Base-by-base conservation (phyloP, 768 basidiomycete species). In the Udeniomyces megalosporus region DNA sequence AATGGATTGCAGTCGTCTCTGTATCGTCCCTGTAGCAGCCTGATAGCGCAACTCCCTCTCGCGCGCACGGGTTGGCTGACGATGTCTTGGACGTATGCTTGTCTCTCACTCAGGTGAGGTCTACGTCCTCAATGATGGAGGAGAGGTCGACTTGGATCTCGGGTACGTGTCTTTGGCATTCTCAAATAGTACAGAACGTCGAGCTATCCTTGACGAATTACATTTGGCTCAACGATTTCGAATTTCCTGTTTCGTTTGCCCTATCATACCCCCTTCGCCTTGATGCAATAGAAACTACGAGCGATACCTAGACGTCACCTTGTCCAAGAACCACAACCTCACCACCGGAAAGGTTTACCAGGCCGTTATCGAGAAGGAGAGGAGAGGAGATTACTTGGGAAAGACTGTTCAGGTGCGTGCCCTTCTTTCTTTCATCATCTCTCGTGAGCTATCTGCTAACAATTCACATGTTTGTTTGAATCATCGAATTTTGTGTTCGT, bases 321-420 rank as follows among this genome's bases (percentile, higher is more conserved):
- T 99, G 38, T 86, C 86, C 28, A 82, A 84, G 62, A 90, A 96
- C 71, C 95, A 99, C 76, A 99, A 99, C 73, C 89, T 99, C 70
- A 99, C 93, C 24, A 97, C 93, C 2, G 93, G 93, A 51, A 99
- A 97, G 77, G 91, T 97, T 57, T 99, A 99, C 74, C 80, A 83
- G 60, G 84, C 95, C 70, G 92, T 99, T 55, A 99, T 99, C 66
- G 91, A 96, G 73, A 86, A 84, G 71, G 93, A 99, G 85, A 67
- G 78, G 42, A 69, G 72, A 56, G 77, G 78, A 63, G 77, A 78
- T 72, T 97, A 96, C 75, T 79, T 97, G 50, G 93, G 93, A 48
- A 93, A 92, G 76, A 97, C 93, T 0, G 93, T 97, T 7, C 93
- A 93, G 78, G 61, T 62, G 24, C 42, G 61, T 35, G 4, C 22